Evolutionary conservation across 331 rosid genomes (phyloP).

Genomic region (Phaseolus coccineus): DNA sequence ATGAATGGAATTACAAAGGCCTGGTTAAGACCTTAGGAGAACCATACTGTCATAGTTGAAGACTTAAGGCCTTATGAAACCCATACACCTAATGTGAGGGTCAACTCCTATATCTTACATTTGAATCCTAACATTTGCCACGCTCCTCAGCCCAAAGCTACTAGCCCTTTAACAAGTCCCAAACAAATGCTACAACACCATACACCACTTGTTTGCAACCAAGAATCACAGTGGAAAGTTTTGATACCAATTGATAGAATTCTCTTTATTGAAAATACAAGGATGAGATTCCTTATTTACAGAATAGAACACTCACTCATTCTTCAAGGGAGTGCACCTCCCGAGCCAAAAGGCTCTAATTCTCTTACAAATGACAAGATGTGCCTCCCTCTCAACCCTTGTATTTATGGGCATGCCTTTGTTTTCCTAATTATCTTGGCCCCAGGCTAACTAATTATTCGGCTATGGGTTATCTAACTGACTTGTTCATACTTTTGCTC

Average conservation of each 20-base stretch:
- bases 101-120: not conserved
- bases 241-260: not conserved
- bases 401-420: not conserved
- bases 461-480: not conserved
- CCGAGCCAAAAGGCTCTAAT: not conserved
- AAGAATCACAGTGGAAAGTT: not conserved
- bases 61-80: not conserved
- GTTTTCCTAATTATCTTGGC: not conserved
- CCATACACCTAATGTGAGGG: not conserved
- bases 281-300: not conserved
- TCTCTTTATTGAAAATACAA: not conserved
- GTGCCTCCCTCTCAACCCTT: not conserved
- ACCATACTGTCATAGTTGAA: not conserved
- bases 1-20: constrained; percentile 23
- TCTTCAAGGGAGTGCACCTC: not conserved
- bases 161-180: not conserved
- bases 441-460: not conserved
- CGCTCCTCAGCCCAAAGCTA: not conserved
- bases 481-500: constrained; percentile 14
- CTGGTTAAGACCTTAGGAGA: constrained; percentile 15
- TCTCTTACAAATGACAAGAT: not conserved
- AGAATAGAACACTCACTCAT: not conserved
- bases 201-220: not conserved
- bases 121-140: not conserved
- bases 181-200: not conserved